These are phyloP conservation scores for Pythium phragmiticola DNA, from an alignment of 352 stramenopile genomes.

Conservation along the genomic window DNA sequence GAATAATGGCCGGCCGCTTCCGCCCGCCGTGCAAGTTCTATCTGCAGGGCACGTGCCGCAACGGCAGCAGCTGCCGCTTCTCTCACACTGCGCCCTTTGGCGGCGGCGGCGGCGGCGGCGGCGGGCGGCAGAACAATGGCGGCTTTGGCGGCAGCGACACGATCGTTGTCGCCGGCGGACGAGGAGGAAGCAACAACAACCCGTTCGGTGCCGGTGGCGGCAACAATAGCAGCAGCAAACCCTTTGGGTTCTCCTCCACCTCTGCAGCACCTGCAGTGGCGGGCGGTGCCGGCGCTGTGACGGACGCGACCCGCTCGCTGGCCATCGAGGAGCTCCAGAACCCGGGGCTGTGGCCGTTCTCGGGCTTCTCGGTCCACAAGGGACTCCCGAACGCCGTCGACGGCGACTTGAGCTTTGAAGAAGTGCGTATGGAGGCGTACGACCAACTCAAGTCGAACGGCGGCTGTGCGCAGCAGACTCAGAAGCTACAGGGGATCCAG, in stretches of 20 bases:
- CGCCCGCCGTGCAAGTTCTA: constrained; percentile 66
- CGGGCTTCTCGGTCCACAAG: constrained; percentile 61
- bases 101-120: constrained; percentile 5
- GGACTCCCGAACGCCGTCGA: constrained; percentile 55
- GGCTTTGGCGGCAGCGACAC: constrained; percentile 20
- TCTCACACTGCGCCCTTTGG: constrained; percentile 40
- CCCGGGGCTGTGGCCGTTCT: constrained; percentile 59
- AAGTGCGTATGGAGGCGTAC: constrained; percentile 61
- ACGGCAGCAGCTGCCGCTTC: constrained; percentile 68
- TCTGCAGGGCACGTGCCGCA: constrained; percentile 64
- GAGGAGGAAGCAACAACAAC: constrained; percentile 9
- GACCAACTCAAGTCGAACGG: constrained; percentile 53
- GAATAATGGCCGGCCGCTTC: constrained; percentile 26
- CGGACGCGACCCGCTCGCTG: constrained; percentile 43
- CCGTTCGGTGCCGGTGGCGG: constrained; percentile 8
- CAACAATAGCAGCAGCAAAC: not conserved
- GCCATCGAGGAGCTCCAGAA: constrained; percentile 60
- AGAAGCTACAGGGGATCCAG: constrained; percentile 40
- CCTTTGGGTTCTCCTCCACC: constrained; percentile 6
- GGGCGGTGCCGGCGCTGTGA: constrained; percentile 29
- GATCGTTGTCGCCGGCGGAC: constrained; percentile 16
- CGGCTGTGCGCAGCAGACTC: constrained; percentile 37
- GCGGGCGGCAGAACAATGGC: constrained; percentile 10
- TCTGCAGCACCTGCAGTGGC: not conserved
- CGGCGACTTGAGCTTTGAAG: constrained; percentile 62